Evolutionary conservation across 2,329 filamentous ascomycete species (phyloP).

Genomic region (Arthrobotrys sphaeroides): DNA sequence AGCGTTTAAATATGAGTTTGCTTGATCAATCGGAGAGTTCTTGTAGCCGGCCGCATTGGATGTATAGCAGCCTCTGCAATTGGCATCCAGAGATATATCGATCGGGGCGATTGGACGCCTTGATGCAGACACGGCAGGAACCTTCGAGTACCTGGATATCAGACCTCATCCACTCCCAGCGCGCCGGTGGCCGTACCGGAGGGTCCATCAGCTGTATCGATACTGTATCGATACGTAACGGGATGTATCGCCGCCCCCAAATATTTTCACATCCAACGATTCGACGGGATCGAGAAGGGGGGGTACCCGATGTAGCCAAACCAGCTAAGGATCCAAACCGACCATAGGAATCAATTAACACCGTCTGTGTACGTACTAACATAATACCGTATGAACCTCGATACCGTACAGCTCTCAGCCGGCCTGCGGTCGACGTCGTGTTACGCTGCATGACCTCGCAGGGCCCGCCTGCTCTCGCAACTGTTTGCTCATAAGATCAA

Average conservation of each 20-base stretch:
- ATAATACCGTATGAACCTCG: too few species aligned
- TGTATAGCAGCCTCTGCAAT: not conserved
- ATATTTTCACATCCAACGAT: not conserved
- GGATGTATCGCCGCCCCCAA: not conserved
- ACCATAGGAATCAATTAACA: not conserved
- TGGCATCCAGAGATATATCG: not conserved
- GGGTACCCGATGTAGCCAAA: not conserved
- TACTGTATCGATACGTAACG: too few species aligned
- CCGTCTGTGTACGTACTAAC: too few species aligned
- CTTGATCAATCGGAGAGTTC: conserved; percentile 49
- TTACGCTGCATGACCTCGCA: conserved; percentile 22
- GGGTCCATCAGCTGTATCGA: conserved; percentile 11
- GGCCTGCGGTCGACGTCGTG: too few species aligned
- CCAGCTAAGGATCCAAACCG: not conserved
- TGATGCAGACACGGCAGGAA: conserved; percentile 43
- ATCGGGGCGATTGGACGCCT: conserved; percentile 40
- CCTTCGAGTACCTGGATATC: conserved; percentile 46
- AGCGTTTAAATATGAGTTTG: conserved; percentile 40
- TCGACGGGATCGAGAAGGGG: conserved; percentile 31
- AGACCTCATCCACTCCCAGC: conserved; percentile 8
- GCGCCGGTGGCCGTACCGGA: not conserved
- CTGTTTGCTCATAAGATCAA: not conserved
- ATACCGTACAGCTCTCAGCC: not conserved
- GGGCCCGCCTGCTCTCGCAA: conserved; percentile 3
- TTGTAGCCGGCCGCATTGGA: not conserved